Evolutionary conservation across 768 basidiomycete species (phyloP), one percentile per base, ranked within the genome.

Genomic region (Leccinum barrowsii): DNA sequence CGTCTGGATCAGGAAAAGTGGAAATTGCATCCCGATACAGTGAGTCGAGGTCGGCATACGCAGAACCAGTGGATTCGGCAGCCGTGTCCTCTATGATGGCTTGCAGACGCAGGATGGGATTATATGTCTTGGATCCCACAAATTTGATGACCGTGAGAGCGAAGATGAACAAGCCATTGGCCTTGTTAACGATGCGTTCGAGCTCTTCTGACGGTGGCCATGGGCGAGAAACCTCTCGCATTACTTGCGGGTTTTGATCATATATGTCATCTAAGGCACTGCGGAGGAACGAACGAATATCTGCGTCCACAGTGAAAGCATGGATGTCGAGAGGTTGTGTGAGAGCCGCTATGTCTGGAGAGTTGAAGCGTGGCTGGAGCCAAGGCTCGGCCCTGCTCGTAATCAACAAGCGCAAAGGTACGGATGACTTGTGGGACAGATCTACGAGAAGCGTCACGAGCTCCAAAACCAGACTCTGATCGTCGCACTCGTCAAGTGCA

Each of bases 91-190:
- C 59, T 22, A 65, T 24, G 15, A 61, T 49, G 6, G 51, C 56
- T 54, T 61, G 59, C 24, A 65, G 59, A 26, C 64, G 60, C n/a
- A 47, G 17, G n/a, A 54, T n/a, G 19, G 64, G 65, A 50, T 66
- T 59, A 48, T 68, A 61, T 4, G 63, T 52, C 21, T 56, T 50
- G 17, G 58, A 59, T 24, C 62, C 67, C 7, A 71, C 61, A 44
- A 67, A 71, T 44, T 67, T 67, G 50, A 68, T 52, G 6, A 71
- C 66, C 1, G 71, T 70, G 17, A 70, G 37, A 2, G 70, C 63
- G 49, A 69, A 69, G 8, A 70, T 67, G 49, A 73, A 73, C 8
- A 70, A 59, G 3, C 70, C 65, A 0, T 60, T 59, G 0, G 70
- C 57, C 34, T 64, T 63, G 5, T 56, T 28, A 12, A 71, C 63